These are phyloP conservation scores for Monosporozyma solicola DNA, from an alignment of 805 yeast genomes.

Conservation along the genomic window DNA sequence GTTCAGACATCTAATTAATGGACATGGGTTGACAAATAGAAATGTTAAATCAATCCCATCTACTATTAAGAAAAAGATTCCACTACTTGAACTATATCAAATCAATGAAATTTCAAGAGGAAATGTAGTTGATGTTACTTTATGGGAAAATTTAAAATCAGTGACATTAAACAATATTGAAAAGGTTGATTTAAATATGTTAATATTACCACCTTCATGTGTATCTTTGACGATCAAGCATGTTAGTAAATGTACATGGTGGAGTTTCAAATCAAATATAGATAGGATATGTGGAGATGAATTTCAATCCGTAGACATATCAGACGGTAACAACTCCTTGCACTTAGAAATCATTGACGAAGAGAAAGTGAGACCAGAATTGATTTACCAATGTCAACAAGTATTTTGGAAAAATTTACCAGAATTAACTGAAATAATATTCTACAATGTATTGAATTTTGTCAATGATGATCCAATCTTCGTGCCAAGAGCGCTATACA, in stretches of 20 bases:
- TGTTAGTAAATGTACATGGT: constrained; percentile 17
- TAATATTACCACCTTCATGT: constrained; percentile 20
- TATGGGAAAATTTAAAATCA: constrained; percentile 23
- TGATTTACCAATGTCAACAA: constrained; percentile 4
- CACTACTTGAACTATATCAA: constrained; percentile 11
- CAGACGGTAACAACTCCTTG: neutral
- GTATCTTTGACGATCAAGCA: constrained; percentile 11
- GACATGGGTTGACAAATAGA: constrained; percentile 25
- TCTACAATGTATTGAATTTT: constrained; percentile 8
- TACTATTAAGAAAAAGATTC: constrained; percentile 15
- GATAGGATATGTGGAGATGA: neutral
- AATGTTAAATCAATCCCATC: constrained; percentile 23
- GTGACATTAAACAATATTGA: constrained; percentile 12
- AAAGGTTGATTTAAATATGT: constrained; percentile 18
- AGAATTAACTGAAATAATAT: constrained; percentile 10
- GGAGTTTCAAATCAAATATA: constrained; percentile 10
- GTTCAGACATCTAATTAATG: constrained; percentile 20
- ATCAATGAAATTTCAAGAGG: constrained; percentile 7
- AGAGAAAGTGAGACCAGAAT: neutral
- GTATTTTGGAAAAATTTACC: constrained; percentile 8
- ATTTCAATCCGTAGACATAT: neutral
- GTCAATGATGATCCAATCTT: constrained; percentile 6
- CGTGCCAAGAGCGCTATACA: constrained; percentile 14
- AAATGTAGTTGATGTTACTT: constrained; percentile 17
- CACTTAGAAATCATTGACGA: constrained; percentile 2